Conservation (phyloP, 345 rosid species). For the Lumnitzera racemosa region DNA sequence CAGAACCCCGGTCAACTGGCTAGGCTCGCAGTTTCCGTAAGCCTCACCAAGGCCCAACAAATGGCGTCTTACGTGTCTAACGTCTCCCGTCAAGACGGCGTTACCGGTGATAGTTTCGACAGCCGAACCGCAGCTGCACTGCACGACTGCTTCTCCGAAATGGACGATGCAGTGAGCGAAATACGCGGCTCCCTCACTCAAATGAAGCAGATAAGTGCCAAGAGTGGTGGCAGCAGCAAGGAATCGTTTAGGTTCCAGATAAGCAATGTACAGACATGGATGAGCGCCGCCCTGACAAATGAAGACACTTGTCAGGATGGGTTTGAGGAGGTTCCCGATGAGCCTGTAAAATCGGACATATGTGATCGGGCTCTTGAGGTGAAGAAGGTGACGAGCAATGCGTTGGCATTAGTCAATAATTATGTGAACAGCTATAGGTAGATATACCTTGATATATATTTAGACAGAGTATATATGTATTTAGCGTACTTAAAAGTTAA, state of each 20-base stretch:
- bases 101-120: not conserved
- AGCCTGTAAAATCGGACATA: conserved; percentile 31
- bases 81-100: conserved; percentile 41
- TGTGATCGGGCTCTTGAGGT: conserved; percentile 31
- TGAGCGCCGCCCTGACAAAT: conserved; percentile 81
- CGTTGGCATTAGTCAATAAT: conserved; percentile 52
- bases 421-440: conserved; percentile 19
- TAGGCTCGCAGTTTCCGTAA: conserved; percentile 45
- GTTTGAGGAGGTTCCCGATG: conserved; percentile 45
- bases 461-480: too few species aligned
- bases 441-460: too few species aligned
- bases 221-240: conserved; percentile 3
- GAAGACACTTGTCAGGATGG: conserved; percentile 84
- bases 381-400: conserved; percentile 70
- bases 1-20: conserved; percentile 53
- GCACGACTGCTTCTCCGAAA: conserved; percentile 64
- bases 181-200: conserved; percentile 60
- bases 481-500: too few species aligned
- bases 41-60: conserved; percentile 38
- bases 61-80: conserved; percentile 39
- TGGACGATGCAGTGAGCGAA: conserved; percentile 73
- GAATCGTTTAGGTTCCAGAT: conserved; percentile 53
- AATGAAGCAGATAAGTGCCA: conserved; percentile 30
- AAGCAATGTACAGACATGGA: conserved; percentile 84
- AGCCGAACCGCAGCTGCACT: conserved; percentile 43